Conservation (phyloP, 129 eudicot genomes). For the carrot (Daucus carota) region DH1_v3.0 NC_030381.2:40929001-40929500, state of each 20-base stretch:
- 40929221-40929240: too few species aligned
- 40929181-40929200: background rate
- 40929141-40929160: constrained; percentile 5
- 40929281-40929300: background rate
- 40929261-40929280: background rate
- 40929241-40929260: background rate
- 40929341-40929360: background rate
- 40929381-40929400: constrained; percentile 17
- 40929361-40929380: background rate
- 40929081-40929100: constrained; percentile 8
- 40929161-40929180: background rate
- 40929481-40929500: background rate
- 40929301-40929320: constrained; percentile 3
- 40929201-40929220: background rate
- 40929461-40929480: background rate
- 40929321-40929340: background rate
- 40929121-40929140: constrained; percentile 3
- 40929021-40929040: background rate
- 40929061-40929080: constrained; percentile 10
- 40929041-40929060: background rate
- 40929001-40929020: background rate
- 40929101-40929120: background rate
- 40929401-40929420: background rate
- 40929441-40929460: background rate
- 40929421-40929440: background rate